Percentiles rank a stretch among this genome's conserved stretches.
Evolutionary conservation across 2,329 filamentous ascomycete genomes (phyloP).

Genomic region (Colletotrichum sublineola): DNA sequence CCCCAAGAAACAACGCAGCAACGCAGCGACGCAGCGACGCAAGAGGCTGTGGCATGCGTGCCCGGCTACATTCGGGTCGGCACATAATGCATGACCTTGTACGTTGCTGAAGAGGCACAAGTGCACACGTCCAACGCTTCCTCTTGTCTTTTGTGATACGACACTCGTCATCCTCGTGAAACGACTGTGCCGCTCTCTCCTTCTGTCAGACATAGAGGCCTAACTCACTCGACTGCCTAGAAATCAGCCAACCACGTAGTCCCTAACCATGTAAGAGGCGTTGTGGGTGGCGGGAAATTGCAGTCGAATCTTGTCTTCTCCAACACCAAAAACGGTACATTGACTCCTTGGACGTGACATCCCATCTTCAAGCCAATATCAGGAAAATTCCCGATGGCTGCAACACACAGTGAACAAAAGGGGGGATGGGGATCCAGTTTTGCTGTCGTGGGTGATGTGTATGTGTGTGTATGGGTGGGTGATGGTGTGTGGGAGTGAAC

Average conservation of each 20-base stretch:
- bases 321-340: background rate
- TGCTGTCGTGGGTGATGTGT: slow-evolving; percentile 1
- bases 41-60: no score
- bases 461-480: background rate
- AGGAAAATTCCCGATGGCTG: slow-evolving; percentile 34
- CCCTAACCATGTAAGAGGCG: background rate
- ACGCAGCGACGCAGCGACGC: no score
- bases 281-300: slow-evolving; percentile 42
- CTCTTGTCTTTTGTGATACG: background rate
- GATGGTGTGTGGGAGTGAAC: background rate
- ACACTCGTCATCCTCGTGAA: slow-evolving; percentile 12
- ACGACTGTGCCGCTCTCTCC: background rate
- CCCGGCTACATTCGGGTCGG: no score
- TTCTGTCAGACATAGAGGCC: background rate
- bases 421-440: slow-evolving; percentile 5
- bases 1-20: no score
- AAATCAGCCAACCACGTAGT: background rate
- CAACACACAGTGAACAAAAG: background rate
- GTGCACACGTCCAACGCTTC: background rate
- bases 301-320: slow-evolving; percentile 11
- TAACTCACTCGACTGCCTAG: background rate
- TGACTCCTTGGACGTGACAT: slow-evolving; percentile 15
- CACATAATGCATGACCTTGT: no score
- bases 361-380: slow-evolving; percentile 28
- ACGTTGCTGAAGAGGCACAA: background rate